A percentile compares a stretch with the other conserved stretches of the same genome.
Conservation (phyloP, 225 moss, liverwort and hornwort species). For the Lunularia cruciata region DNA sequence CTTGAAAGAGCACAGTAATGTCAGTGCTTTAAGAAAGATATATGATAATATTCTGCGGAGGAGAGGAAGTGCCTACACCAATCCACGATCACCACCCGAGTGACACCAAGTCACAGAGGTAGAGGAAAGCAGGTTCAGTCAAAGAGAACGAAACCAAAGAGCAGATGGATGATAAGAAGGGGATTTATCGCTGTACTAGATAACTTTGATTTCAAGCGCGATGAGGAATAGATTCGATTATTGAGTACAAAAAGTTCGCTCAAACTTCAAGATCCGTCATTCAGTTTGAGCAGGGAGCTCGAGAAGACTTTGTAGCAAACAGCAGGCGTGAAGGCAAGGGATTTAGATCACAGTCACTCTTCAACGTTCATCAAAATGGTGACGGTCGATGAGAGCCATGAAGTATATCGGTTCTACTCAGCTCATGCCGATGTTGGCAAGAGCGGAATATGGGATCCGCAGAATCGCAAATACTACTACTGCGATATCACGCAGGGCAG, state of each 20-base stretch:
- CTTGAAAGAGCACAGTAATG: too few species aligned
- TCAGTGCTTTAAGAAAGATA: too few species aligned
- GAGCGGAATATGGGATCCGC: conserved; percentile 71
- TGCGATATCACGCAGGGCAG: conserved; percentile 32
- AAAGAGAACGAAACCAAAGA: too few species aligned
- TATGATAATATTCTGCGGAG: too few species aligned
- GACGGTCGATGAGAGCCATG: conserved; percentile 11
- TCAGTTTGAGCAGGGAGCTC: neutral
- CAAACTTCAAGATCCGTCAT: neutral
- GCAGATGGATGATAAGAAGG: too few species aligned
- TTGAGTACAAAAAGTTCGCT: neutral
- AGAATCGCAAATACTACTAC: conserved; percentile 54
- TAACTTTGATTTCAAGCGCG: neutral
- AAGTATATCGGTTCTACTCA: conserved; percentile 36
- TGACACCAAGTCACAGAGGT: too few species aligned
- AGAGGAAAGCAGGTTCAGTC: too few species aligned
- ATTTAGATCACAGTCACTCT: too few species aligned
- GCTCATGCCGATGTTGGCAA: conserved; percentile 52
- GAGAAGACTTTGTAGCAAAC: neutral
- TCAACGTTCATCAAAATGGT: too few species aligned
- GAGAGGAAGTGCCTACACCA: too few species aligned
- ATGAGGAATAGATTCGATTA: neutral
- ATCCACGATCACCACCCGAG: too few species aligned
- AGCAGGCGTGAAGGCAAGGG: neutral
- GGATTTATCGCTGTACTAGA: too few species aligned